Conservation (phyloP, 345 rosid genomes). For the Eutrema japonicum region DNA sequence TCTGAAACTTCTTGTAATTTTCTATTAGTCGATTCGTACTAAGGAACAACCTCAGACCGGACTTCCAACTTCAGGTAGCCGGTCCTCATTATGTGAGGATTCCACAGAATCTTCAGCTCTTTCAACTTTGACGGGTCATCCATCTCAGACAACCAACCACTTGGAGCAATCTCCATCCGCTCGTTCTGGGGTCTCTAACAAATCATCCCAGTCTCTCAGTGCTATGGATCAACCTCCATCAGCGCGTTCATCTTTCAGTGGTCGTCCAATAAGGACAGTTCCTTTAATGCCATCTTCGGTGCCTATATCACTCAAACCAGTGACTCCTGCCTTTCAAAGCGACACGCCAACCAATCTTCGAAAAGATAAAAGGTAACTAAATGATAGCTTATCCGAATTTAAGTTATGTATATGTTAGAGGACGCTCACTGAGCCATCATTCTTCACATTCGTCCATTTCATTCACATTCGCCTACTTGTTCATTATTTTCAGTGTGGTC, state of each 20-base stretch:
- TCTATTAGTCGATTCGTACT: conserved; percentile 63
- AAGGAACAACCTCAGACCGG: conserved; percentile 58
- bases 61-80: conserved; percentile 51
- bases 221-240: conserved; percentile 57
- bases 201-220: conserved; percentile 46
- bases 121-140: conserved; percentile 42
- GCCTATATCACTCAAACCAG: conserved; percentile 62
- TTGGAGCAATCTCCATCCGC: conserved; percentile 53
- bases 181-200: conserved; percentile 46
- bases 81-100: conserved; percentile 43
- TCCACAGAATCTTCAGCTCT: conserved; percentile 48
- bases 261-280: conserved; percentile 55
- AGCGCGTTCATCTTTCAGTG: conserved; percentile 53
- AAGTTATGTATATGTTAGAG: neutral
- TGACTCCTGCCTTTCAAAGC: conserved; percentile 47
- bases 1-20: conserved; percentile 32
- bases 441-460: neutral
- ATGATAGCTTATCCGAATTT: neutral
- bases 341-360: conserved; percentile 51
- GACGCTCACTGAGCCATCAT: conserved; percentile 11
- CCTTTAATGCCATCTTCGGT: conserved; percentile 58
- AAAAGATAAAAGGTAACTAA: conserved; percentile 64
- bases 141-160: conserved; percentile 50
- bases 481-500: conserved; percentile 14
- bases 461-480: neutral